A percentile compares a stretch with the other conserved stretches of the same genome.
These are phyloP conservation scores for Gynochthodes officinalis DNA, from an alignment of 257 asterid species.

Conservation along the genomic window DNA sequence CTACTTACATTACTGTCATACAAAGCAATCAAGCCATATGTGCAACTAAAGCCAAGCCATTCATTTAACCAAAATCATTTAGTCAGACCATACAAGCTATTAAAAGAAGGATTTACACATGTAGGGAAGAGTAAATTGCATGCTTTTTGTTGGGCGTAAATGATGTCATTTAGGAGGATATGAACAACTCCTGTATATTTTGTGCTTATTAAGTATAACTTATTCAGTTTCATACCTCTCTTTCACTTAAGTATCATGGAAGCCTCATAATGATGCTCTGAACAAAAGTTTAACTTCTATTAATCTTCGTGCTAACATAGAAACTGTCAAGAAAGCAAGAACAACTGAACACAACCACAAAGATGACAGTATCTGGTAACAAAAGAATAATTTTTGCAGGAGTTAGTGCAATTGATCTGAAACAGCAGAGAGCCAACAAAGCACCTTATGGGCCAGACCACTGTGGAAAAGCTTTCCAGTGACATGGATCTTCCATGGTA, in stretches of 20 bases:
- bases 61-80: not conserved
- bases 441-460: conserved; percentile 91
- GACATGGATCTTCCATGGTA: conserved; percentile 88
- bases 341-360: not conserved
- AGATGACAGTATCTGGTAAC: not conserved
- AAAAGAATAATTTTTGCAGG: conserved; percentile 9
- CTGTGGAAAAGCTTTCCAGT: conserved; percentile 95
- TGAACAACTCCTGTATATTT: not conserved
- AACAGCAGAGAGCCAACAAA: not conserved
- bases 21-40: no score
- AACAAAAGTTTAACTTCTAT: no score
- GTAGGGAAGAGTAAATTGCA: not conserved
- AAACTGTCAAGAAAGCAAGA: not conserved
- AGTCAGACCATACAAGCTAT: not conserved
- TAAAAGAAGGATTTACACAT: not conserved
- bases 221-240: not conserved
- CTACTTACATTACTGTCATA: not conserved
- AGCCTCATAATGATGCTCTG: not conserved
- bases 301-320: no score
- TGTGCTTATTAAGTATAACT: not conserved
- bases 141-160: not conserved
- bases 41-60: no score
- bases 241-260: no score
- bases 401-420: not conserved
- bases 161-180: not conserved